phyloP scores from a whole-genome alignment of 2,329 filamentous ascomycete species.

The Leptographium galeiforme region DNA sequence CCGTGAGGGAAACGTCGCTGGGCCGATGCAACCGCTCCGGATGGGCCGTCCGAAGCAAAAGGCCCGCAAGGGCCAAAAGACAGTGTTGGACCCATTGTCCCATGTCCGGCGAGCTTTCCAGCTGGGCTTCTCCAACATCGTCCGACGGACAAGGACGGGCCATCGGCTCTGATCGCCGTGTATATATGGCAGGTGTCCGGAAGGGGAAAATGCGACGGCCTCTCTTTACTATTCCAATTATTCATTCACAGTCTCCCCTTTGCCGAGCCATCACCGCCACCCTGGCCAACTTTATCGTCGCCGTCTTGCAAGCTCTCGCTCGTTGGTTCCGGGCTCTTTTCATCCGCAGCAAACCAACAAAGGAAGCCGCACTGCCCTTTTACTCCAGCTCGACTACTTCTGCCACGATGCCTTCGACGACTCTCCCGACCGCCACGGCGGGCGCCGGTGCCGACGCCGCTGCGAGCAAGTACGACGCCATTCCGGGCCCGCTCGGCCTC shows the following conservation, averaged over 20 bases:
- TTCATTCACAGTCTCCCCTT: not conserved
- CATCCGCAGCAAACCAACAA: not conserved
- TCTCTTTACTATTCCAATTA: not conserved
- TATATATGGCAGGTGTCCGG: not conserved
- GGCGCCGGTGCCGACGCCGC: not conserved
- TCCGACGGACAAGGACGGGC: constrained; percentile 4
- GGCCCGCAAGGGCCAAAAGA: no score
- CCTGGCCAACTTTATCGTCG: constrained; percentile 3
- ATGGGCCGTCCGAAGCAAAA: no score
- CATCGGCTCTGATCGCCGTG: not conserved
- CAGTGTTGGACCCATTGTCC: no score
- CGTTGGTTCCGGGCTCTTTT: constrained; percentile 3
- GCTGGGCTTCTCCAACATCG: constrained; percentile 12
- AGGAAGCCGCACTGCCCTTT: not conserved
- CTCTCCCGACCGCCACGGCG: constrained; percentile 13
- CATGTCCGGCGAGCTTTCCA: not conserved
- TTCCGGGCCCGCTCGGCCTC: constrained; percentile 20
- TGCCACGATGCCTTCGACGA: constrained; percentile 6
- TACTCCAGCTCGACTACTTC: not conserved
- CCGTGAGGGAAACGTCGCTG: no score
- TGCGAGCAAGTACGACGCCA: constrained; percentile 18
- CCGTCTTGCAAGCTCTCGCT: not conserved
- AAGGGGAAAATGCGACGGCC: no score
- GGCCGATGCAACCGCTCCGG: no score
- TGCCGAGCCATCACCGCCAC: not conserved